These are phyloP conservation scores for Torulaspora delbrueckii DNA, from an alignment of 805 yeast genomes.

Conservation along the genomic window DNA sequence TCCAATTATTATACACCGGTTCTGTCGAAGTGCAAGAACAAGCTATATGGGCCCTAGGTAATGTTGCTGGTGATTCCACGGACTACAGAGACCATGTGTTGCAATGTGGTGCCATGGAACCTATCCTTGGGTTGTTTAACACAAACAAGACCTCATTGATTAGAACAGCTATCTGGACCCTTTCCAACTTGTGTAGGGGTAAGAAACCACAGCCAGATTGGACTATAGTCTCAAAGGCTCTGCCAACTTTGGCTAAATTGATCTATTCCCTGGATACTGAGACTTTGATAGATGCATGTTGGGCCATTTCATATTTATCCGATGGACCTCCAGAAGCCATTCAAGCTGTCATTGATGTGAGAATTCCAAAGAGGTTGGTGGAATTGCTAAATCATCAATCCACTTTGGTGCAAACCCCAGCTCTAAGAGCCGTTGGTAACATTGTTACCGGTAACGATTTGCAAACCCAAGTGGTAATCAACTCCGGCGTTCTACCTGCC, in stretches of 20 bases:
- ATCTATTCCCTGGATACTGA: conserved; percentile 89
- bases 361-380: conserved; percentile 90
- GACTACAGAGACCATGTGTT: conserved; percentile 85
- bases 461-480: conserved; percentile 93
- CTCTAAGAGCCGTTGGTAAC: conserved; percentile 94
- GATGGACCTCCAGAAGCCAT: conserved; percentile 92
- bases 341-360: conserved; percentile 93
- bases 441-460: conserved; percentile 95
- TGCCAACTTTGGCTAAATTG: conserved; percentile 87
- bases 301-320: conserved; percentile 94
- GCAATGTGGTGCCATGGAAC: conserved; percentile 80
- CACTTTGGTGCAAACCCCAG: conserved; percentile 91
- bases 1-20: conserved; percentile 69
- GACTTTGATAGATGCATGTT: conserved; percentile 93
- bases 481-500: conserved; percentile 86
- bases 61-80: conserved; percentile 96
- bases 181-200: conserved; percentile 94
- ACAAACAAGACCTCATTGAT: conserved; percentile 82
- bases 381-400: conserved; percentile 83
- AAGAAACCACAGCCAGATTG: conserved; percentile 95
- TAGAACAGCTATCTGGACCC: conserved; percentile 97
- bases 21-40: conserved; percentile 94
- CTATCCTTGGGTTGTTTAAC: conserved; percentile 72
- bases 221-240: conserved; percentile 76
- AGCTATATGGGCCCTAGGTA: conserved; percentile 99